phyloP scores from a whole-genome alignment of 2,329 filamentous ascomycete species.

The Penicillium sp. region DNA sequence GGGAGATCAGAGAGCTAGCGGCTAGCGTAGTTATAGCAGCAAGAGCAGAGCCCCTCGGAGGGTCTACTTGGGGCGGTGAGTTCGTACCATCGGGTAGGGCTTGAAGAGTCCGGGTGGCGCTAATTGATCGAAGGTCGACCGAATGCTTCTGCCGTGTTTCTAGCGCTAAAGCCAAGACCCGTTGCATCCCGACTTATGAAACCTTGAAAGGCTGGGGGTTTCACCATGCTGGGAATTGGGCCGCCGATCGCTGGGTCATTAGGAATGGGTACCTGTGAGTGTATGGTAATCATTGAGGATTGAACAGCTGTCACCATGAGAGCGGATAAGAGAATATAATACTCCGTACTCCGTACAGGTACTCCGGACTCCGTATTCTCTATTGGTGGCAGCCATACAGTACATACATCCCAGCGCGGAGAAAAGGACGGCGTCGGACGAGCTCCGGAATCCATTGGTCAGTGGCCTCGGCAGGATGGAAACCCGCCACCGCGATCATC shows the following conservation, averaged over 20 bases:
- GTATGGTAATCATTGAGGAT: too few species aligned
- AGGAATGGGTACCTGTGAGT: not conserved
- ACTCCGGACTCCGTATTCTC: not conserved
- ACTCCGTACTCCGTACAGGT: not conserved
- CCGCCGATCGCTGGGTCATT: not conserved
- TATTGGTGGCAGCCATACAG: too few species aligned
- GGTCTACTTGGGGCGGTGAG: slow-evolving; percentile 14
- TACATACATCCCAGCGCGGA: too few species aligned
- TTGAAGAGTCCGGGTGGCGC: slow-evolving; percentile 19
- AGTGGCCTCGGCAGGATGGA: slow-evolving; percentile 2
- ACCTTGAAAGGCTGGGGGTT: slow-evolving; percentile 15
- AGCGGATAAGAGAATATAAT: not conserved
- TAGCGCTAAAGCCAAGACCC: slow-evolving; percentile 38
- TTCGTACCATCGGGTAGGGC: slow-evolving; percentile 3
- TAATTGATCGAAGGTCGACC: slow-evolving; percentile 23
- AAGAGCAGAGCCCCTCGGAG: slow-evolving; percentile 3
- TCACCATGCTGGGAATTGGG: not conserved
- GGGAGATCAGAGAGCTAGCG: slow-evolving; percentile 2
- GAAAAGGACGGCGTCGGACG: not conserved
- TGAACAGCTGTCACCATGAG: not conserved
- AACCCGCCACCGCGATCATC: slow-evolving; percentile 16
- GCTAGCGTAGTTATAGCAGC: too few species aligned
- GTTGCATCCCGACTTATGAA: slow-evolving; percentile 17
- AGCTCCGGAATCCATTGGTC: not conserved
- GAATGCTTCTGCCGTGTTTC: slow-evolving; percentile 37